phyloP scores from a whole-genome alignment of 192 early-diverging fungal species.

The Coemansia sp. region DNA sequence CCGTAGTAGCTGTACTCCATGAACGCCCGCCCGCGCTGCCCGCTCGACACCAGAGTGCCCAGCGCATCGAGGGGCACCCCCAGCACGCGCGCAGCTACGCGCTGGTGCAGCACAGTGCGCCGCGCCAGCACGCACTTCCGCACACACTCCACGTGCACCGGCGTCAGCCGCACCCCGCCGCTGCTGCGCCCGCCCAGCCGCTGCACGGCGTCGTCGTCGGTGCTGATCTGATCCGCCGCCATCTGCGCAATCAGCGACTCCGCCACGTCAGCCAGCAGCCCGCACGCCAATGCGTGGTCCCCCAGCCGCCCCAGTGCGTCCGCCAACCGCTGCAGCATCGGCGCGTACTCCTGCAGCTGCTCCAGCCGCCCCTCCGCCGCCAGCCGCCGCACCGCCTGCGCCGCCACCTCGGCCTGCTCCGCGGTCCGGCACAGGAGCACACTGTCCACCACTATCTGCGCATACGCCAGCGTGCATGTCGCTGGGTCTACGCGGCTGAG shows the following conservation, averaged over 20 bases:
- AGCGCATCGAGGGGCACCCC: slow-evolving; percentile 23
- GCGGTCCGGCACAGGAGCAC: slow-evolving; percentile 13
- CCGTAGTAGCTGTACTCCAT: slow-evolving; percentile 41
- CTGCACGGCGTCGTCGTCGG: neutral
- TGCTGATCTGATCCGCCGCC: slow-evolving; percentile 1
- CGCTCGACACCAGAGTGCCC: slow-evolving; percentile 1
- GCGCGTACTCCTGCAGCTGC: slow-evolving; percentile 17
- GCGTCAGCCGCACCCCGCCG: slow-evolving; percentile 35
- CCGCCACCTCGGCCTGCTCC: slow-evolving; percentile 8
- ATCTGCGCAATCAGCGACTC: slow-evolving; percentile 26
- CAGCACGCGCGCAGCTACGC: slow-evolving; percentile 9
- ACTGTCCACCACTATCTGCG: slow-evolving; percentile 32
- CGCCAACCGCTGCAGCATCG: slow-evolving; percentile 25
- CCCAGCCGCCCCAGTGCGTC: neutral
- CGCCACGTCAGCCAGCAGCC: slow-evolving; percentile 16
- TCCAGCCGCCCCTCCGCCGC: slow-evolving; percentile 6
- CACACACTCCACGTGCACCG: slow-evolving; percentile 43
- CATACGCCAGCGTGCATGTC: slow-evolving; percentile 8
- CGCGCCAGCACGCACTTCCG: slow-evolving; percentile 32
- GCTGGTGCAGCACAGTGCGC: slow-evolving; percentile 17
- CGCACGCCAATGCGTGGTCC: slow-evolving; percentile 12
- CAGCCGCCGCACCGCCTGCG: slow-evolving; percentile 6
- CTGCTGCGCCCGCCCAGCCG: slow-evolving; percentile 2
- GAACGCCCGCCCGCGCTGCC: slow-evolving; percentile 12
- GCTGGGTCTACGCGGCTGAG: neutral